Percentiles rank a stretch among this genome's conserved stretches.
These are phyloP conservation scores for Saturnispora diversa DNA, from an alignment of 805 yeast genomes.

Conservation along the genomic window DNA sequence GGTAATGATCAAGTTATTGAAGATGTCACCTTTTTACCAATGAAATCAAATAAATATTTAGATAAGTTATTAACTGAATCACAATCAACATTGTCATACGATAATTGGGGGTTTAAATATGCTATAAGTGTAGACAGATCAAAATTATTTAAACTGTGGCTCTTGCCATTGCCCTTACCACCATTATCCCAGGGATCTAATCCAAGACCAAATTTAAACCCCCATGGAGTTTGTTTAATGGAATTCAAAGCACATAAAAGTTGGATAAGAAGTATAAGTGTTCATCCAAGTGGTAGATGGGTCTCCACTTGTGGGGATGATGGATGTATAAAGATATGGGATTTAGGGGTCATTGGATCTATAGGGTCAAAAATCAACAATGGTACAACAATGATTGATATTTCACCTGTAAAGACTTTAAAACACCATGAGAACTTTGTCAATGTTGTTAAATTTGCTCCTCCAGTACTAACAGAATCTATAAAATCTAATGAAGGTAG, in stretches of 20 bases:
- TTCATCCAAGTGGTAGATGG: conserved; percentile 72
- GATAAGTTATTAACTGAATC: conserved; percentile 33
- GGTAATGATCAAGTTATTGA: conserved; percentile 87
- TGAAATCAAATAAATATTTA: conserved; percentile 36
- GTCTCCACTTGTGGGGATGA: conserved; percentile 75
- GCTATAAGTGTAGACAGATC: conserved; percentile 78
- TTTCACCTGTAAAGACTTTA: conserved; percentile 29
- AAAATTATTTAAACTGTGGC: conserved; percentile 66
- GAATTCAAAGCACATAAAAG: conserved; percentile 70
- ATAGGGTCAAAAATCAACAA: conserved; percentile 21
- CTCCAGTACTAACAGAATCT: conserved; percentile 32
- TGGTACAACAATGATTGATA: conserved; percentile 15
- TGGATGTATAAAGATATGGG: conserved; percentile 71
- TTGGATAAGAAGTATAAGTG: conserved; percentile 66
- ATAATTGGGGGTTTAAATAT: conserved; percentile 53
- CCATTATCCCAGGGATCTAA: conserved; percentile 21
- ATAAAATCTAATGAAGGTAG: no score
- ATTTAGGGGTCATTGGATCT: conserved; percentile 32
- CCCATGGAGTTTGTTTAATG: conserved; percentile 51
- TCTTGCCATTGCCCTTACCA: conserved; percentile 52
- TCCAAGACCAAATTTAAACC: conserved; percentile 41
- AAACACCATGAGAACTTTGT: conserved; percentile 71
- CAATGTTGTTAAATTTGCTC: conserved; percentile 51
- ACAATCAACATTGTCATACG: conserved; percentile 25
- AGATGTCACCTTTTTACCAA: conserved; percentile 58